phyloP scores from a whole-genome alignment of 2,329 filamentous ascomycete species.

The Calonectria hawksworthii region DNA sequence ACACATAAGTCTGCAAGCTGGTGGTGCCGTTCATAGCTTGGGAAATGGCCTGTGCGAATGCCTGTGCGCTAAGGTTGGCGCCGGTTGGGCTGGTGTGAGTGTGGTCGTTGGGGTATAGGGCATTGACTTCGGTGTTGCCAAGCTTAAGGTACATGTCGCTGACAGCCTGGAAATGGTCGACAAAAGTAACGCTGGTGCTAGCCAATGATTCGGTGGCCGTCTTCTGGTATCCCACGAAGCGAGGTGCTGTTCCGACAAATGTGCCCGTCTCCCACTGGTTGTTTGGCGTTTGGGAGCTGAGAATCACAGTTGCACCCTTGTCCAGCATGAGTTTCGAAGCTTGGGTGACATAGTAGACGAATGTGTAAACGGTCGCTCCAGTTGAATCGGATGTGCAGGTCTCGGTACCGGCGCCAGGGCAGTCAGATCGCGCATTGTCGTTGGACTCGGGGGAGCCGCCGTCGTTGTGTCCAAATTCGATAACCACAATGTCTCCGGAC shows the following conservation, averaged over 20 bases:
- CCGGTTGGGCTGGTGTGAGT: slow-evolving; percentile 72
- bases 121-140: slow-evolving; percentile 64
- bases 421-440: slow-evolving; percentile 75
- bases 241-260: slow-evolving; percentile 61
- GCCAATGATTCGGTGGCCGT: slow-evolving; percentile 54
- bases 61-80: slow-evolving; percentile 68
- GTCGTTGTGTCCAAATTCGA: slow-evolving; percentile 82
- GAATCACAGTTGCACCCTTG: slow-evolving; percentile 73
- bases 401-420: slow-evolving; percentile 66
- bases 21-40: slow-evolving; percentile 49
- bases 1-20: slow-evolving; percentile 42
- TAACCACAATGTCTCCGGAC: slow-evolving; percentile 75
- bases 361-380: slow-evolving; percentile 70
- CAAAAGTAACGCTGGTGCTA: slow-evolving; percentile 62
- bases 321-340: slow-evolving; percentile 66
- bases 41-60: slow-evolving; percentile 60
- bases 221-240: slow-evolving; percentile 70
- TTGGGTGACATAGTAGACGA: slow-evolving; percentile 70
- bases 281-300: slow-evolving; percentile 68
- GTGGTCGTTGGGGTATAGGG: slow-evolving; percentile 71
- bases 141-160: slow-evolving; percentile 66
- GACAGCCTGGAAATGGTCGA: slow-evolving; percentile 73
- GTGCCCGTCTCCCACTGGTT: slow-evolving; percentile 72
- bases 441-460: slow-evolving; percentile 66
- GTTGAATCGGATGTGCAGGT: slow-evolving; percentile 58